Percentiles rank a stretch among this genome's conserved stretches.
Evolutionary conservation across 441 rosid genomes (phyloP).

Genomic region (Codiaeum variegatum): DNA sequence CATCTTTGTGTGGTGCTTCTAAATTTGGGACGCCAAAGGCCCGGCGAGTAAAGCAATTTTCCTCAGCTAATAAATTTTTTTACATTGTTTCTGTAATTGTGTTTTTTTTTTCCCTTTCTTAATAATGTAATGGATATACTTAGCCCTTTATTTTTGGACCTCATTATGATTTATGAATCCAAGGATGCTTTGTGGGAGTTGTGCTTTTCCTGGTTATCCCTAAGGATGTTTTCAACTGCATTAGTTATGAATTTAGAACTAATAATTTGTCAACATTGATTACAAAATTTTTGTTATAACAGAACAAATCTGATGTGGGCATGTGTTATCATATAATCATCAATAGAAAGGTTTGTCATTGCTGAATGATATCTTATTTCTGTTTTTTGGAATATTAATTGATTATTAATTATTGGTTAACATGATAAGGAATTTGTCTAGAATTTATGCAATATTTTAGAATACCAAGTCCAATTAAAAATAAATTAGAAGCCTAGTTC

Average conservation of each 20-base stretch:
- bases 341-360: too few species aligned
- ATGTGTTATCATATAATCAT: too few species aligned
- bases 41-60: slow-evolving; percentile 82
- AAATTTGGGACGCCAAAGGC: slow-evolving; percentile 44
- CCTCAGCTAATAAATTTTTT: slow-evolving; percentile 34
- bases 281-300: neutral
- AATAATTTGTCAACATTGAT: neutral
- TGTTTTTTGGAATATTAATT: too few species aligned
- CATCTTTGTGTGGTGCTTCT: slow-evolving; percentile 17
- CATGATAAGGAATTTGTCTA: too few species aligned
- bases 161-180: neutral
- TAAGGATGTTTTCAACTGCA: neutral
- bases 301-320: too few species aligned
- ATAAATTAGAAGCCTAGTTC: too few species aligned
- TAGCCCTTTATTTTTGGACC: neutral
- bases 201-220: neutral
- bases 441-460: too few species aligned
- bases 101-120: neutral
- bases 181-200: neutral
- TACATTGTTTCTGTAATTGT: neutral
- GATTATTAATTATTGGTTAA: too few species aligned
- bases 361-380: too few species aligned
- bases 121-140: neutral
- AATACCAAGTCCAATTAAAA: too few species aligned
- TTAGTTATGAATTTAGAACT: neutral